Percentiles rank a stretch among this genome's conserved stretches.
Evolutionary conservation across 108 stramenopile species (phyloP).

Genomic region (Ochromonas danica): DNA sequence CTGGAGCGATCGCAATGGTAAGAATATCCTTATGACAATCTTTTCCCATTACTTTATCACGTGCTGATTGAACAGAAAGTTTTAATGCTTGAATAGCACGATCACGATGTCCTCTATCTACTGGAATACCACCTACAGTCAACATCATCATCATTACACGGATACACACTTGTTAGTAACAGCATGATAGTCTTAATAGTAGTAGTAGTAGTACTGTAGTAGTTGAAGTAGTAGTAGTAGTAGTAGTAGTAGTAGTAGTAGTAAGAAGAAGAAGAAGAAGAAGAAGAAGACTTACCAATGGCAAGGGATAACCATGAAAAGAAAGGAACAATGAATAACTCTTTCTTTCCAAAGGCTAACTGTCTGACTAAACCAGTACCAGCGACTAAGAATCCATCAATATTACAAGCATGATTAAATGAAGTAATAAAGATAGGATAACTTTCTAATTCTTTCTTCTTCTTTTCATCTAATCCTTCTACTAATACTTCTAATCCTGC

Average conservation of each 20-base stretch:
- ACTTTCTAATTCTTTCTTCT: no score
- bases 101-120: constrained; percentile 19
- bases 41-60: neutral
- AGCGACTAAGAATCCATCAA: constrained; percentile 27
- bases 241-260: no score
- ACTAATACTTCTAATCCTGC: no score
- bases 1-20: constrained; percentile 49
- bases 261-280: no score
- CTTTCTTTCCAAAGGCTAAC: constrained; percentile 27
- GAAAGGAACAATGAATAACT: constrained; percentile 30
- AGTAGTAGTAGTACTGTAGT: no score
- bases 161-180: no score
- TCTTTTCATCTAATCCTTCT: no score
- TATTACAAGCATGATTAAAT: constrained; percentile 29
- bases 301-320: constrained; percentile 31
- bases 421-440: no score
- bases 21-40: constrained; percentile 5
- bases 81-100: constrained; percentile 11
- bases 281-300: no score
- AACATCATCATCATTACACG: no score
- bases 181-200: no score
- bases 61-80: neutral
- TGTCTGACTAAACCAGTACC: constrained; percentile 2
- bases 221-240: no score
- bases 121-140: constrained; percentile 31